Conservation (phyloP, 768 basidiomycete genomes). For the Coprinopsis strossmayeri region DNA sequence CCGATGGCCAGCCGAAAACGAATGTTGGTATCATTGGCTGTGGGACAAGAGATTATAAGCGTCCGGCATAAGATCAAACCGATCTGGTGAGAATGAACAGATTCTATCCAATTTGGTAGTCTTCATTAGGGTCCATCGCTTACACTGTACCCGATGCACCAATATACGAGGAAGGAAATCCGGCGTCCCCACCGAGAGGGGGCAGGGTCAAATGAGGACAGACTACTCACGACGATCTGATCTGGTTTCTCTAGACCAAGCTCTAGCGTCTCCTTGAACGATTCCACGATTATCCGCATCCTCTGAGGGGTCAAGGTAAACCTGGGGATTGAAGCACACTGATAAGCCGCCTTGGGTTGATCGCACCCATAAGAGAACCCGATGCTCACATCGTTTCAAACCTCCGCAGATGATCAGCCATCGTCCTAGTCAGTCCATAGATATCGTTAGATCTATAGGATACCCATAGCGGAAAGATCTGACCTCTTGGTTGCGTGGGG, state of each 20-base stretch:
- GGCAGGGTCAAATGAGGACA: too few species aligned
- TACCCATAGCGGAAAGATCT: constrained; percentile 14
- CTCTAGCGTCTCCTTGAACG: constrained; percentile 90
- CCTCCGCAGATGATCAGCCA: constrained; percentile 90
- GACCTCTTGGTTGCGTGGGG: constrained; percentile 95
- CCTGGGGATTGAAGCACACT: constrained; percentile 27
- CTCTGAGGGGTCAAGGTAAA: constrained; percentile 85
- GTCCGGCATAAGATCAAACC: neutral
- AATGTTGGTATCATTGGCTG: constrained; percentile 96
- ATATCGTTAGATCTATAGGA: neutral
- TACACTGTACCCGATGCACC: too few species aligned
- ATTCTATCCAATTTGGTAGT: neutral
- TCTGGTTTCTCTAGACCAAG: constrained; percentile 74
- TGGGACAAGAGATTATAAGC: constrained; percentile 10
- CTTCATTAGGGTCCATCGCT: too few species aligned
- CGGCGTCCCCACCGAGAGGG: too few species aligned
- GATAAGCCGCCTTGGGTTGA: constrained; percentile 9
- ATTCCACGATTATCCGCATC: constrained; percentile 96
- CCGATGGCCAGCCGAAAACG: constrained; percentile 94
- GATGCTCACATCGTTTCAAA: constrained; percentile 74
- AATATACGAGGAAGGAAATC: too few species aligned
- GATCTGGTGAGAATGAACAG: neutral
- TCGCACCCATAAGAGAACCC: constrained; percentile 7
- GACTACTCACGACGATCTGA: constrained; percentile 70
- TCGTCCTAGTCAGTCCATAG: constrained; percentile 50